phyloP scores from a whole-genome alignment of 176 grass and related monocot species.

The Zoysia pacifica region DNA sequence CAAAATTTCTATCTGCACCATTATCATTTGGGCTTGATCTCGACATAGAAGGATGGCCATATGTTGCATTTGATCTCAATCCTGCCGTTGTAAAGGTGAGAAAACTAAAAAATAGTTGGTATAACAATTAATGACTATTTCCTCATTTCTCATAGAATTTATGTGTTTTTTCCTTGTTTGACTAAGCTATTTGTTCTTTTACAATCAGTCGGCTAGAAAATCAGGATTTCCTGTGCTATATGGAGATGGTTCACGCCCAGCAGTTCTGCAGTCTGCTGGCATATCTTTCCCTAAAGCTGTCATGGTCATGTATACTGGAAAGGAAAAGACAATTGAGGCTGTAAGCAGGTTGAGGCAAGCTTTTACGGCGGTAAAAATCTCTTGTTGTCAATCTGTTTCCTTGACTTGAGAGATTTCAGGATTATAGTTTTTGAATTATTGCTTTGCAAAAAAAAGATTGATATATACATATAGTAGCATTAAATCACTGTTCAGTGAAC shows the following conservation, averaged over 20 bases:
- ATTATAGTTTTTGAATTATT: slow-evolving; percentile 5
- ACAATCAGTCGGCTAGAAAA: slow-evolving; percentile 69
- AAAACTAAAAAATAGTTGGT: slow-evolving; percentile 25
- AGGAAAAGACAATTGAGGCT: slow-evolving; percentile 65
- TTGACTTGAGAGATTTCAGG: neutral
- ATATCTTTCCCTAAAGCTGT: slow-evolving; percentile 98
- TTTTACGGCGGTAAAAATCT: slow-evolving; percentile 76
- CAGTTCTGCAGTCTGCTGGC: slow-evolving; percentile 91
- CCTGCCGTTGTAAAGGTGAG: slow-evolving; percentile 88
- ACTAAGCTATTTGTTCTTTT: slow-evolving; percentile 28
- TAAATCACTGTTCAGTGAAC: slow-evolving; percentile 4
- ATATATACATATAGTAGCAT: neutral
- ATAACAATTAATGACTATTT: slow-evolving; percentile 7
- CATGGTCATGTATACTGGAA: slow-evolving; percentile 91
- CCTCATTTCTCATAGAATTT: neutral
- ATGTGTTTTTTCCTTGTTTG: slow-evolving; percentile 15
- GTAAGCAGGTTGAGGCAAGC: slow-evolving; percentile 91
- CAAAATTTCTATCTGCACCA: slow-evolving; percentile 86
- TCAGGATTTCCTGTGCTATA: slow-evolving; percentile 78
- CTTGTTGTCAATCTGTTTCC: neutral
- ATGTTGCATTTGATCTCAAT: slow-evolving; percentile 94
- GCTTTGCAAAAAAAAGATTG: neutral
- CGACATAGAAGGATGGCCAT: slow-evolving; percentile 68
- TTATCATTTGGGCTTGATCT: slow-evolving; percentile 69
- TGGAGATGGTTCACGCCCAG: slow-evolving; percentile 89